phyloP scores from a whole-genome alignment of 495 filamentous ascomycete genomes.

The Aspergillus taichungensis region DNA sequence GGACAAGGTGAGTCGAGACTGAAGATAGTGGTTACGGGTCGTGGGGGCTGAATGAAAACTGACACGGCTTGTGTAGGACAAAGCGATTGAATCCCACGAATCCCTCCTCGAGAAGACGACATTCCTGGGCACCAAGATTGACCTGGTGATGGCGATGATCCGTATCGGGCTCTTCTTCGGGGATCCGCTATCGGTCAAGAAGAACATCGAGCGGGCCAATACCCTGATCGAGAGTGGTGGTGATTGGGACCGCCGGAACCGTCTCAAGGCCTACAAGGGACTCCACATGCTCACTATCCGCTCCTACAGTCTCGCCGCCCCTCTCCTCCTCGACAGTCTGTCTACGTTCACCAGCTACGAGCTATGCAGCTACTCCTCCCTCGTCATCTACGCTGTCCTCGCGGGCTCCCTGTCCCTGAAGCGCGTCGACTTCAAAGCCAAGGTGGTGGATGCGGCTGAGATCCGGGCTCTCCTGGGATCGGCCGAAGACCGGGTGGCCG shows the following conservation, averaged over 20 bases:
- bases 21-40: neutral
- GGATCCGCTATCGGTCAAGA: conserved; percentile 83
- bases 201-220: conserved; percentile 84
- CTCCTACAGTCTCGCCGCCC: conserved; percentile 81
- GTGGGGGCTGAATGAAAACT: neutral
- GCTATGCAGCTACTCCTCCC: conserved; percentile 85
- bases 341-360: conserved; percentile 99
- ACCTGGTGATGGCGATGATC: conserved; percentile 90
- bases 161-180: conserved; percentile 93
- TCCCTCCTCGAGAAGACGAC: conserved; percentile 88
- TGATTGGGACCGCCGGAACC: conserved; percentile 96
- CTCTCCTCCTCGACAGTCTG: conserved; percentile 87
- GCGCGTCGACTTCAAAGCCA: conserved; percentile 96
- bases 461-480: conserved; percentile 93
- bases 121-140: conserved; percentile 91
- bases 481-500: conserved; percentile 75
- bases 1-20: conserved; percentile 65
- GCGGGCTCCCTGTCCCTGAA: conserved; percentile 91
- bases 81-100: conserved; percentile 86
- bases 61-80: conserved; percentile 53
- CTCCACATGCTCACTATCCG: conserved; percentile 85
- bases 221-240: conserved; percentile 86
- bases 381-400: conserved; percentile 93
- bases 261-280: conserved; percentile 96
- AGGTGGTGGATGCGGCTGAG: conserved; percentile 95